These are phyloP conservation scores for Hyphodiscus hymeniophilus DNA, from an alignment of 495 filamentous ascomycete species.

Conservation along the genomic window DNA sequence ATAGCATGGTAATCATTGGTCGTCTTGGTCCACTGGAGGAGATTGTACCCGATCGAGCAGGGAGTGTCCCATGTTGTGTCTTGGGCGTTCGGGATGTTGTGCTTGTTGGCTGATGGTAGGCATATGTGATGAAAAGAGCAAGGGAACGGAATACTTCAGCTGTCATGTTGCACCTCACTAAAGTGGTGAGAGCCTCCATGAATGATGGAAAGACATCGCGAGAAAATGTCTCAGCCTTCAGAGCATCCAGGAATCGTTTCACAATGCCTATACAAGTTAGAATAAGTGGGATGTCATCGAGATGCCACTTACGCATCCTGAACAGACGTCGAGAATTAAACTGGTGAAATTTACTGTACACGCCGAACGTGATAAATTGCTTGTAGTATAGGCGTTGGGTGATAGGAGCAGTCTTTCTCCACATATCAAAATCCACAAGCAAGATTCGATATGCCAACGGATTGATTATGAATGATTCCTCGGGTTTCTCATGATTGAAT, in stretches of 20 bases:
- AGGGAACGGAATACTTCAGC: conserved; percentile 79
- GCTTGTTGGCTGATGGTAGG: conserved; percentile 58
- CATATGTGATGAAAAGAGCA: conserved; percentile 87
- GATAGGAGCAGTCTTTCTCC: conserved; percentile 64
- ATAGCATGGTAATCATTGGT: conserved; percentile 25
- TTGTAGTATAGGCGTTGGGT: conserved; percentile 85
- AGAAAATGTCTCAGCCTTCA: conserved; percentile 76
- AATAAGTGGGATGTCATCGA: too few species aligned
- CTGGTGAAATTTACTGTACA: conserved; percentile 78
- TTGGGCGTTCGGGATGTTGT: conserved; percentile 46
- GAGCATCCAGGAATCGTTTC: conserved; percentile 78
- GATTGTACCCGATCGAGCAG: conserved; percentile 27
- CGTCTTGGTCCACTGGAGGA: conserved; percentile 22
- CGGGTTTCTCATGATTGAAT: conserved; percentile 65
- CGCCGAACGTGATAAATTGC: conserved; percentile 78
- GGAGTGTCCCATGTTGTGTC: conserved; percentile 30
- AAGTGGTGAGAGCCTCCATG: conserved; percentile 62
- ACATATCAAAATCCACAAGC: conserved; percentile 84
- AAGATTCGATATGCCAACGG: conserved; percentile 87
- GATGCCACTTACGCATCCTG: conserved; percentile 83
- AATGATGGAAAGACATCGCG: conserved; percentile 64
- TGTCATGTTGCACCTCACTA: conserved; percentile 71
- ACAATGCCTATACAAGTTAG: conserved; percentile 58
- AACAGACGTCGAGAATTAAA: conserved; percentile 82
- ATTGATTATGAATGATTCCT: conserved; percentile 88